A percentile compares a stretch with the other conserved stretches of the same genome.
These are phyloP conservation scores for Fusarium sp. DNA, from an alignment of 2,329 filamentous ascomycete species.

Conservation along the genomic window DNA sequence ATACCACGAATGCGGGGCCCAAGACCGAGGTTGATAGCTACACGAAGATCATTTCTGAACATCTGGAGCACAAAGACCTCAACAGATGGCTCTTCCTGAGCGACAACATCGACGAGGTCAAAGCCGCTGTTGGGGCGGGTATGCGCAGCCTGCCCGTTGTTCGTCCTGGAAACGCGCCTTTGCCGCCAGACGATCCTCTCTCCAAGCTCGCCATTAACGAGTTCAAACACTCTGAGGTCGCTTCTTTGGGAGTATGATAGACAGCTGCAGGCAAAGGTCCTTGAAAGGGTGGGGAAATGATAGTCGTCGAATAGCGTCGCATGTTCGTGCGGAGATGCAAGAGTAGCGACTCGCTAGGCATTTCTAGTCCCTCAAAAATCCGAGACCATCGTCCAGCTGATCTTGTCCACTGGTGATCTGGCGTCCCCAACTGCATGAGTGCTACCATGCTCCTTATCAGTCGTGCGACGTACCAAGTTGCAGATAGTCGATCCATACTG, in stretches of 20 bases:
- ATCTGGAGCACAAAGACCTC: conserved; percentile 58
- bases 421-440: conserved; percentile 42
- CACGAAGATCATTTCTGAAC: conserved; percentile 66
- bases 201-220: conserved; percentile 53
- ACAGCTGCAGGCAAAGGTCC: conserved; percentile 40
- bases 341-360: conserved; percentile 45
- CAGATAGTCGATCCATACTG: conserved; percentile 32
- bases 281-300: conserved; percentile 37
- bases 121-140: conserved; percentile 72
- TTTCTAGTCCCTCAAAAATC: conserved; percentile 44
- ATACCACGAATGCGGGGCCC: conserved; percentile 83
- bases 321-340: conserved; percentile 44
- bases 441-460: conserved; percentile 32
- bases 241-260: conserved; percentile 40
- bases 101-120: conserved; percentile 80
- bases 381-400: conserved; percentile 45
- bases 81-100: conserved; percentile 81
- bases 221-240: conserved; percentile 50
- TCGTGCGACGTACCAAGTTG: conserved; percentile 36
- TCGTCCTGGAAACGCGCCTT: conserved; percentile 77
- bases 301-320: conserved; percentile 39
- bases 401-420: conserved; percentile 38
- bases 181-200: conserved; percentile 64
- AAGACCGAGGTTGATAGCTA: conserved; percentile 79
- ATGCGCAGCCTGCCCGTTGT: conserved; percentile 73